These are phyloP conservation scores for Hygrocybe coccinea DNA, from an alignment of 768 basidiomycete species.

Conservation along the genomic window DNA sequence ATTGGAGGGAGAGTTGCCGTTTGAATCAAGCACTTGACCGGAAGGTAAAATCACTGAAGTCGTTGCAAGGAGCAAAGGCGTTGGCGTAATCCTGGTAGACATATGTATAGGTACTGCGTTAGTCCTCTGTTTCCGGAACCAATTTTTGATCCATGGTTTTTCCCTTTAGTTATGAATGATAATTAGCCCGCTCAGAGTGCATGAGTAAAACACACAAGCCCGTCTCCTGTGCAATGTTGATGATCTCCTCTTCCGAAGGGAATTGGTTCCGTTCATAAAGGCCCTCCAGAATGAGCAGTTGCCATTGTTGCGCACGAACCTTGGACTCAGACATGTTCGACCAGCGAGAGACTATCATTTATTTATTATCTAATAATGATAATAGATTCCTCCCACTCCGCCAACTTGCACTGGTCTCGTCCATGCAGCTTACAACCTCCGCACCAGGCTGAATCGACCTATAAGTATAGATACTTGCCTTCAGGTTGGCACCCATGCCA, in stretches of 20 bases:
- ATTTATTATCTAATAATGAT: no score
- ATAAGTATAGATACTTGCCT: no score
- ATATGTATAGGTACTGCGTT: neutral
- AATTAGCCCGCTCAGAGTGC: no score
- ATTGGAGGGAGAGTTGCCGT: no score
- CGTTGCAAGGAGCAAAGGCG: neutral
- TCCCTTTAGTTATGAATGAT: neutral
- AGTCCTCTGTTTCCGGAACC: slow-evolving; percentile 1
- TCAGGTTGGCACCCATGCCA: neutral
- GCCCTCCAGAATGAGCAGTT: neutral
- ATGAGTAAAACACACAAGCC: slow-evolving; percentile 4
- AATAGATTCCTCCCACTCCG: no score
- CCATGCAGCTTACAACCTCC: no score
- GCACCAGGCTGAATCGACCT: no score
- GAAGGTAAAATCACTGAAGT: neutral
- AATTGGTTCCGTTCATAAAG: neutral
- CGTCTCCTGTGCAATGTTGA: neutral
- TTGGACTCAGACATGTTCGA: neutral
- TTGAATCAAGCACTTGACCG: no score
- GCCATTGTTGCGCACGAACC: slow-evolving; percentile 1
- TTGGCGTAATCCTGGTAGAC: neutral
- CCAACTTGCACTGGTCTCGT: no score
- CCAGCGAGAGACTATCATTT: no score
- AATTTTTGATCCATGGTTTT: neutral
- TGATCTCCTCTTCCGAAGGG: neutral